Evolutionary conservation across 768 basidiomycete genomes (phyloP).

Genomic region (Pleurotus platypus): DNA sequence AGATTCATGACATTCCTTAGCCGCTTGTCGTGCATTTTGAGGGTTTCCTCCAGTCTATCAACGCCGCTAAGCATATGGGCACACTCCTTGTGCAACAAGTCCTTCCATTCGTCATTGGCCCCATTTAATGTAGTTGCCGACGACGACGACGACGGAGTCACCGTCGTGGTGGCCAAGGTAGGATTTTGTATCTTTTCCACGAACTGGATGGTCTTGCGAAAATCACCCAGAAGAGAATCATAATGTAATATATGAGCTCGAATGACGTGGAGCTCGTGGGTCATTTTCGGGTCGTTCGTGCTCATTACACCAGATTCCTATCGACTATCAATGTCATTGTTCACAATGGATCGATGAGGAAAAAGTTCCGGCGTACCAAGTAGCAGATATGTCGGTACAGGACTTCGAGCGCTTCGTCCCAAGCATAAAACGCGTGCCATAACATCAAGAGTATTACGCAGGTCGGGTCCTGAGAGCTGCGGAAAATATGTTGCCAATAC

Average conservation of each 20-base stretch:
- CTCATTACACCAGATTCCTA: constrained; percentile 44
- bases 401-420: constrained; percentile 55
- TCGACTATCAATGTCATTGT: neutral
- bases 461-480: constrained; percentile 43
- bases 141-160: neutral
- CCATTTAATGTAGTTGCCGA: neutral
- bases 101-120: neutral
- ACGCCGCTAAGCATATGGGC: constrained; percentile 46
- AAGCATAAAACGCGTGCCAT: constrained; percentile 60
- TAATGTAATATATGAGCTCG: constrained; percentile 59
- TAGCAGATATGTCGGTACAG: constrained; percentile 47
- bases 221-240: constrained; percentile 48
- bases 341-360: neutral
- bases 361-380: constrained; percentile 27
- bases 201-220: constrained; percentile 48
- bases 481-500: constrained; percentile 43
- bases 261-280: constrained; percentile 51
- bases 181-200: constrained; percentile 47
- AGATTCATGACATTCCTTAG: constrained; percentile 51
- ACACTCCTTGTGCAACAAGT: constrained; percentile 39
- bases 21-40: constrained; percentile 38
- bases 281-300: constrained; percentile 37
- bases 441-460: constrained; percentile 49
- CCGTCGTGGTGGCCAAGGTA: constrained; percentile 25
- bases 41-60: constrained; percentile 37